These are phyloP conservation scores for Rubia tinctorum DNA, from an alignment of 305 asterid species.

Conservation along the genomic window DNA sequence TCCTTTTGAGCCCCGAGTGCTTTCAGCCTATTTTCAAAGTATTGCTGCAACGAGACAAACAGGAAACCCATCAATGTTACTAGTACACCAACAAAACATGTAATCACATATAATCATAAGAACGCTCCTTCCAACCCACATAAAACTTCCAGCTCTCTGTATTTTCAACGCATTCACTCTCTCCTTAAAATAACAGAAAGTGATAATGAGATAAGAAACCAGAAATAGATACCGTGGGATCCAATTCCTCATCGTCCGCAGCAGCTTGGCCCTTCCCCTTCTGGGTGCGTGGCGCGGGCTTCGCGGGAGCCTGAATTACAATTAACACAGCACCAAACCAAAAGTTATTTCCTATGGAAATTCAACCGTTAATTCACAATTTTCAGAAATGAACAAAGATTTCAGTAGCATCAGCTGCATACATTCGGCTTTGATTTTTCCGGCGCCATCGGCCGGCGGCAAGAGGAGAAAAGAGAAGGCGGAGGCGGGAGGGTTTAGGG, in stretches of 20 bases:
- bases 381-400: background rate
- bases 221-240: constrained; percentile 58
- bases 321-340: background rate
- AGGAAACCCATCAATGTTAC: background rate
- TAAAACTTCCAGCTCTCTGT: background rate
- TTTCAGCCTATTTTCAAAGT: constrained; percentile 62
- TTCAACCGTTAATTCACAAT: background rate
- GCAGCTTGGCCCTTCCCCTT: constrained; percentile 32
- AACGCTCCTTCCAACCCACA: background rate
- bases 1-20: constrained; percentile 62
- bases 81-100: background rate
- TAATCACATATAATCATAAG: no score
- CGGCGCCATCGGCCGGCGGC: background rate
- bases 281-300: constrained; percentile 38
- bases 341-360: background rate
- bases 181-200: no score
- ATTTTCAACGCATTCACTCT: no score
- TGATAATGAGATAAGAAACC: background rate
- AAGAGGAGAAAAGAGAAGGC: background rate
- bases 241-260: constrained; percentile 81
- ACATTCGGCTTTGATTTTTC: background rate
- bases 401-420: background rate
- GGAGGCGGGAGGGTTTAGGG: background rate
- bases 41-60: constrained; percentile 54
- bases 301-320: constrained; percentile 17